Base-by-base conservation (phyloP, 352 stramenopile species). In the Peronospora farinosa region DNA sequence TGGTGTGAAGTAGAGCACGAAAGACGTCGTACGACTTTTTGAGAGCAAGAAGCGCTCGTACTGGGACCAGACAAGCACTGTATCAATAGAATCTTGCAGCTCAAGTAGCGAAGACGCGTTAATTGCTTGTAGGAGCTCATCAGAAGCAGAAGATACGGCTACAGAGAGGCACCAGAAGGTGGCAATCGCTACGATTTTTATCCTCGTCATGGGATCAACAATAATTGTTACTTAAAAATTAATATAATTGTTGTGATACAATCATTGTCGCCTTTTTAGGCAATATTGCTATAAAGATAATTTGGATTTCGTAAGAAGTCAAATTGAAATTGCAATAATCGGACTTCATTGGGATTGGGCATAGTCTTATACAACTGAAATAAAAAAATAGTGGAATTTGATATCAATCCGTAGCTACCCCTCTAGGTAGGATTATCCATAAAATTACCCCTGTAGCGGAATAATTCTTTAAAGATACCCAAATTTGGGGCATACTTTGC, bases 31-130 rank as follows among this genome's bases (percentile, higher is more conserved):
- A 23, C 65, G 60, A 11, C 38, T 40, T 46, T 36, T 25, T 5
- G 60, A 61, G 5, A 74, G 57, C 33, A 74, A 23, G 30, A 64
- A 67, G 31, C 57, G 65, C 53, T 70, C 60, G 50, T 69, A 74
- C 31, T 63, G 41, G 8, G 45, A 36, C 65, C 60, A 70, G 21
- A 62, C 53, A 39, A 51, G 31, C 32, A 49, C 47, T 32, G 35
- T 17, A 21, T 63, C 54, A 15, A 21, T 28, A 1, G 53, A 51
- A 16, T 36, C 25, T 25, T 51, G 33, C 13, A 67, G 35, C 12
- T 35, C 21, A 19, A 60, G 56, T 25, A 67, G 15, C 10, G 37
- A 10, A 23, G 59, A 67, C 2, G 42, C 28, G 7, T 50, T 17
- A 17, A 56, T 30, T 25, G 48, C 0, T 36, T 57, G 53, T n/a